Conservation (phyloP, 225 moss, liverwort and hornwort genomes). For the Pseudisothecium myosuroides region DNA sequence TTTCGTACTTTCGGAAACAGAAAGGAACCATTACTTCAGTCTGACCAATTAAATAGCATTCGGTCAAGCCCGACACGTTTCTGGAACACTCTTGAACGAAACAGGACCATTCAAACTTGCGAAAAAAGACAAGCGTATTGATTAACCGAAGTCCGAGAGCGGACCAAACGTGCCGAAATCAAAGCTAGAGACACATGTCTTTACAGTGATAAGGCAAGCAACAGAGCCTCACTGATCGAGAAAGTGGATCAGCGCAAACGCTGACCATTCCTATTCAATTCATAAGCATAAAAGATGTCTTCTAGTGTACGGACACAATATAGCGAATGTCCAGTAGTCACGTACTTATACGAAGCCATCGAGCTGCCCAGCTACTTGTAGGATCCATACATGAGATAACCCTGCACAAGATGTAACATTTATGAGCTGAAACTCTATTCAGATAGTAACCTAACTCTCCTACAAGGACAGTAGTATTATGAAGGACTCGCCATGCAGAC, state of each 20-base stretch:
- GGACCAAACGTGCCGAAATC: not conserved
- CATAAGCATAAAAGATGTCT: not conserved
- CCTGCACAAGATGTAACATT: slow-evolving; percentile 32
- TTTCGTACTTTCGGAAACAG: not conserved
- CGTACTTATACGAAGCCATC: slow-evolving; percentile 98
- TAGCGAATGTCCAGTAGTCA: not conserved
- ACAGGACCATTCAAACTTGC: not conserved
- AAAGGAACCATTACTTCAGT: not conserved
- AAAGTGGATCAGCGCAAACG: not conserved
- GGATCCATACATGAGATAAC: slow-evolving; percentile 99
- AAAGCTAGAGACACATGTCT: not conserved
- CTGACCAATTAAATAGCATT: not conserved
- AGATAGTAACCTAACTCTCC: not conserved
- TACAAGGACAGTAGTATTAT: not conserved
- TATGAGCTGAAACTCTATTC: not conserved
- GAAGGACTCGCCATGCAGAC: not conserved
- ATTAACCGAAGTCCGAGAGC: not conserved
- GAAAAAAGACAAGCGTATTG: not conserved
- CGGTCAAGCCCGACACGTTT: not conserved
- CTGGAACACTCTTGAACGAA: not conserved
- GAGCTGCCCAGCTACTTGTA: slow-evolving; percentile 93
- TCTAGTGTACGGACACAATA: not conserved
- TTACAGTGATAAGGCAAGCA: not conserved
- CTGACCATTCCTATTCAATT: not conserved
- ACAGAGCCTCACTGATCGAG: not conserved